Percentiles rank a stretch among this genome's conserved stretches.
phyloP scores from a whole-genome alignment of 1,139 yeast genomes.

The Magnusiomyces magnusii region DNA sequence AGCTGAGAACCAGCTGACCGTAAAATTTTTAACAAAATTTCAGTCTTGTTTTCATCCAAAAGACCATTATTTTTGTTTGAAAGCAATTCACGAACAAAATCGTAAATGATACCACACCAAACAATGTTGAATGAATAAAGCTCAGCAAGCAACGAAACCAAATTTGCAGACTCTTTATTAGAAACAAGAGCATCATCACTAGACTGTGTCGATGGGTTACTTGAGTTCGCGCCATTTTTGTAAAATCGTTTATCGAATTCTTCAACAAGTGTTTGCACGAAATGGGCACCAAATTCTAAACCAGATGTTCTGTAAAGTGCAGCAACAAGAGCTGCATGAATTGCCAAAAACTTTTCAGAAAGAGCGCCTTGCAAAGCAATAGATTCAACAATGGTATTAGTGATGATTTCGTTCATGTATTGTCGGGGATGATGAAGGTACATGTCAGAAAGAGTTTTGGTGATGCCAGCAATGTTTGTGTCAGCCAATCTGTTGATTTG shows the following conservation, averaged over 20 bases:
- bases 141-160: constrained; percentile 67
- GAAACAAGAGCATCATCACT: constrained; percentile 20
- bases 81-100: constrained; percentile 49
- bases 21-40: constrained; percentile 61
- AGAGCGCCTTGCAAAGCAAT: constrained; percentile 57
- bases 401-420: constrained; percentile 59
- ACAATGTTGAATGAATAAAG: constrained; percentile 71
- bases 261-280: constrained; percentile 73
- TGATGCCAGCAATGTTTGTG: constrained; percentile 64
- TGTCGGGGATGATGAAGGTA: constrained; percentile 68
- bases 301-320: constrained; percentile 75
- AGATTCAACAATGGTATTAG: constrained; percentile 56
- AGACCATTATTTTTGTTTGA: constrained; percentile 11
- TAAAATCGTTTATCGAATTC: constrained; percentile 40
- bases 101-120: constrained; percentile 68
- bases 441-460: constrained; percentile 56
- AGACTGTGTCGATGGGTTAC: not conserved
- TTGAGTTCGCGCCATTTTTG: constrained; percentile 17
- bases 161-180: constrained; percentile 51
- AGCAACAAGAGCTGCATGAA: constrained; percentile 71
- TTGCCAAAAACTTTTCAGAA: constrained; percentile 68
- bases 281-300: constrained; percentile 82
- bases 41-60: constrained; percentile 67
- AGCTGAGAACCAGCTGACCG: constrained; percentile 76
- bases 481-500: constrained; percentile 82